Evolutionary conservation across 163 green algal species (phyloP).

Genomic region (Chlamydomonas reinhardtii): DNA sequence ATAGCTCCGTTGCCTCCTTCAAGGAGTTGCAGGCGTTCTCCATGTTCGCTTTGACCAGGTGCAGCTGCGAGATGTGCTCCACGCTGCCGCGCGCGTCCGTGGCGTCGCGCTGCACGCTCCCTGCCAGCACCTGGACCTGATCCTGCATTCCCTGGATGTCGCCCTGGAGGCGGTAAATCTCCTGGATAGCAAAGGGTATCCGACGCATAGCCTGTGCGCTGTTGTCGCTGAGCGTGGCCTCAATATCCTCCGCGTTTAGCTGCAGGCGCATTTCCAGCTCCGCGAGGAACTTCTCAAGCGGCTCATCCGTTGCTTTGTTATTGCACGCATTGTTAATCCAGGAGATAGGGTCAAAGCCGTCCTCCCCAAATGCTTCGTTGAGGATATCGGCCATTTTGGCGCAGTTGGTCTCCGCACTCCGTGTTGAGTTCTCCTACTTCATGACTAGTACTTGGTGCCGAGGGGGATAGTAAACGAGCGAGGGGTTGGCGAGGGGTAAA

Average conservation of each 20-base stretch:
- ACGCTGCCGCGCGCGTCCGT: constrained; percentile 64
- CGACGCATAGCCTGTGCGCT: constrained; percentile 76
- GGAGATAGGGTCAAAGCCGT: constrained; percentile 73
- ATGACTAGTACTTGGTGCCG: too few relatives aligned
- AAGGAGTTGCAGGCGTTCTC: constrained; percentile 86
- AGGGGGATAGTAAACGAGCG: too few relatives aligned
- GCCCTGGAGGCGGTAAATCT: constrained; percentile 79
- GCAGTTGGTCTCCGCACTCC: too few relatives aligned
- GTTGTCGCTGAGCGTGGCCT: constrained; percentile 77
- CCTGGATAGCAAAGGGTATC: constrained; percentile 87
- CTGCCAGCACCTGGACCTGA: constrained; percentile 56
- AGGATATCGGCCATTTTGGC: constrained; percentile 69
- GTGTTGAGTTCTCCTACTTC: too few relatives aligned
- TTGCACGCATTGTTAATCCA: constrained; percentile 80
- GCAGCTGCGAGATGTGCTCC: constrained; percentile 70
- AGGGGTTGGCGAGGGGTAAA: too few relatives aligned
- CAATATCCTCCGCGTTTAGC: constrained; percentile 88
- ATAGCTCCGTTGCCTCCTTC: constrained; percentile 85
- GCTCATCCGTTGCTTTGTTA: constrained; percentile 58
- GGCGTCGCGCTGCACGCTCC: constrained; percentile 66
- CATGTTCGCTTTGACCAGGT: constrained; percentile 87
- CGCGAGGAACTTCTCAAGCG: constrained; percentile 80
- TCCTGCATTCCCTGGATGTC: constrained; percentile 69
- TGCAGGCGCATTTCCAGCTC: constrained; percentile 95
- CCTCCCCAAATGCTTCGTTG: constrained; percentile 64